A percentile compares a stretch with the other conserved stretches of the same genome.
phyloP scores from a whole-genome alignment of 345 rosid genomes.

The Viola odorata region DNA sequence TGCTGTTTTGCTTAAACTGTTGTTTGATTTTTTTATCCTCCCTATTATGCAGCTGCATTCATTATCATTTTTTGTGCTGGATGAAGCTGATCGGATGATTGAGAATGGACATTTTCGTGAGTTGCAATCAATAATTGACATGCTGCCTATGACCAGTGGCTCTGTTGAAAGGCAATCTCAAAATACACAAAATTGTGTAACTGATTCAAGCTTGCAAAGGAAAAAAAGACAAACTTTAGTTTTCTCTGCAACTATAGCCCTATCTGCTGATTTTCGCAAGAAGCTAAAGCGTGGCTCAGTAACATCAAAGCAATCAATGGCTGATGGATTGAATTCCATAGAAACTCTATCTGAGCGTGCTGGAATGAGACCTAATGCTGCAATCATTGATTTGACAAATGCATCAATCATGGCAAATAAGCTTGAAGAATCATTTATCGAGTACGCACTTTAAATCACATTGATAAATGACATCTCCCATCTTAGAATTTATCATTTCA shows the following conservation, averaged over 20 bases:
- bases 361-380: constrained; percentile 80
- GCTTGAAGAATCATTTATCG: constrained; percentile 82
- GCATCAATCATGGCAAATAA: constrained; percentile 62
- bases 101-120: constrained; percentile 92
- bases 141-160: constrained; percentile 57
- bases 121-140: constrained; percentile 90
- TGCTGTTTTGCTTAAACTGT: background rate
- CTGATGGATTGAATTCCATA: constrained; percentile 65
- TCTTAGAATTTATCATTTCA: too few species aligned
- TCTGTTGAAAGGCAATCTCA: constrained; percentile 41
- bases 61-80: constrained; percentile 91
- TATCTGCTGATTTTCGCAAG: constrained; percentile 87
- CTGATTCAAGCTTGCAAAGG: constrained; percentile 52
- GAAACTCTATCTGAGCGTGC: constrained; percentile 83
- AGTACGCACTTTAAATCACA: constrained; percentile 31
- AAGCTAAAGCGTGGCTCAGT: constrained; percentile 68
- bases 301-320: constrained; percentile 53
- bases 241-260: constrained; percentile 92
- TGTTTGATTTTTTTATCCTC: background rate
- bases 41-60: constrained; percentile 65
- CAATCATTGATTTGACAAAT: constrained; percentile 83
- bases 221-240: constrained; percentile 95
- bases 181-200: constrained; percentile 44
- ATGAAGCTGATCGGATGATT: constrained; percentile 97
- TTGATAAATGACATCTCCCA: too few species aligned